phyloP scores from a whole-genome alignment of 225 moss, liverwort and hornwort species.

The Pleurozium schreberi region DNA sequence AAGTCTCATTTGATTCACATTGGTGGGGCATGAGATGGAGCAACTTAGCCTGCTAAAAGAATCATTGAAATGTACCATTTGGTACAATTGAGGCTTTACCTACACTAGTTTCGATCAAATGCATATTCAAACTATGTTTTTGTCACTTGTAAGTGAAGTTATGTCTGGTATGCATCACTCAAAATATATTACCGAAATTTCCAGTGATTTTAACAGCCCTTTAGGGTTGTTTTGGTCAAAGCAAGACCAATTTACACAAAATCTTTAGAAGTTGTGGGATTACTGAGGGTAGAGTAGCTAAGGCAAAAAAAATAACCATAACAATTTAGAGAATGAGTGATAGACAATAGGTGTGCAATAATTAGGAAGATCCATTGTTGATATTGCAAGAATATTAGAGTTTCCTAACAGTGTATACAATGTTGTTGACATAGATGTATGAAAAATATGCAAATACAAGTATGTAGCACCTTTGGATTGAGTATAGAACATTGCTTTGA shows the following conservation, averaged over 20 bases:
- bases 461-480: not conserved
- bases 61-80: not conserved
- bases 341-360: not conserved
- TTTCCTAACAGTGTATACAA: not conserved
- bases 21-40: not conserved
- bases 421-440: not conserved
- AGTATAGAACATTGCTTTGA: not conserved
- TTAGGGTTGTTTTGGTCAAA: not conserved
- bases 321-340: not conserved
- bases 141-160: too few species aligned
- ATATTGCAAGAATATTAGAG: not conserved
- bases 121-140: not conserved
- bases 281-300: accelerated
- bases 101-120: not conserved
- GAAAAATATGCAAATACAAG: not conserved
- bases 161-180: not conserved
- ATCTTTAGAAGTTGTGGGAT: not conserved
- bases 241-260: not conserved
- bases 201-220: not conserved
- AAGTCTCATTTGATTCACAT: not conserved
- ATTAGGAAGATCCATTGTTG: not conserved
- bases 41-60: not conserved
- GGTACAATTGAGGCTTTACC: not conserved
- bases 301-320: not conserved
- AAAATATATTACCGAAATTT: not conserved